Base-by-base conservation (phyloP, 495 filamentous ascomycete species). In the Penicillium canariense region DNA sequence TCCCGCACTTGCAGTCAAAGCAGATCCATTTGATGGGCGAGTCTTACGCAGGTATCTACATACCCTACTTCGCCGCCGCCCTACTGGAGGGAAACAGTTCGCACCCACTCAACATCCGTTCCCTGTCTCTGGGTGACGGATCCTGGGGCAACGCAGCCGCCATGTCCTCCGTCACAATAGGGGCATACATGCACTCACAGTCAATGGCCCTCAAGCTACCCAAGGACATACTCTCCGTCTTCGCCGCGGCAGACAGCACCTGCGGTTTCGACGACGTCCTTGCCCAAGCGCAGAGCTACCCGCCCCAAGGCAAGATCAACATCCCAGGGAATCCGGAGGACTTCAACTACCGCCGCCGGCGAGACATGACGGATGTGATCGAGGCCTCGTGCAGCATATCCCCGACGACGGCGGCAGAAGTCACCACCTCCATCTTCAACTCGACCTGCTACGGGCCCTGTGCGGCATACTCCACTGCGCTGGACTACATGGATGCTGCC, bases 11-110 rank as follows among this genome's bases (percentile, higher is more conserved):
- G 5, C 53, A 56, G 5, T 66, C 64, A 2, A 74, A 75, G 51
- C 58, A 66, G 20, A 66, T 74, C 0, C 69, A 75, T 52, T 17
- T 78, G 5, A 73, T 73, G 50, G 73, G 73, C 25, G 69, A 78
- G 51, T 75, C 69, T 8, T 75, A 70, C 40, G 71, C 72, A 12
- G 75, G 72, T 0, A 67, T 73, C 27, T 74, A 72, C 46, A 68
- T 77, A 31, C 73, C 73, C 0, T 76, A 74, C 31, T 68, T 76
- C 38, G 66, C 69, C 35, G 52, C 58, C n/a, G 66, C 65, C 10
- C 61, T 78, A 10, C 23, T 74, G 22, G 39, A 69, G 1, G 65
- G 68, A 51, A 55, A 68, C 38, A 32, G 61, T 22, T 52, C 58
- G 2, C 54, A 69, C 15, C 51, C 61, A 7, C 60, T 75, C n/a